phyloP scores from a whole-genome alignment of 1,284 basidiomycete genomes.

The Naganishia liquefaciens region DNA sequence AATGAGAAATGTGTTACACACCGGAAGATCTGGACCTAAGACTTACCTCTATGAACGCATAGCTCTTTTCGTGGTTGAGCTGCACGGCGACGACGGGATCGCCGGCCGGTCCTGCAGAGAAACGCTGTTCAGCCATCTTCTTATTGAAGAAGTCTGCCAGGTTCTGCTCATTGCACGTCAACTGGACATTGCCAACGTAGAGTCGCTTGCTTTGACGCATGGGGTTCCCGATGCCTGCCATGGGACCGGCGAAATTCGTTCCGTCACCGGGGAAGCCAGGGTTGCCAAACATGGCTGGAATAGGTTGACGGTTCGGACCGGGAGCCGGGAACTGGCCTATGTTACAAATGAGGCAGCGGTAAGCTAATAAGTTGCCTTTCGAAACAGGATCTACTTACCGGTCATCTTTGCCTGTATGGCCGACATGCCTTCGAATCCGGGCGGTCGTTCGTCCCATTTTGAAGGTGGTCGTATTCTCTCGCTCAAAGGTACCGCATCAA shows the following conservation, averaged over 20 bases:
- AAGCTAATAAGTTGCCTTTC: no score
- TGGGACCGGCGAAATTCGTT: constrained; percentile 24
- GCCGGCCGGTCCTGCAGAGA: constrained; percentile 76
- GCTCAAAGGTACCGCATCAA: constrained; percentile 75
- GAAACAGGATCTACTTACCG: constrained; percentile 58
- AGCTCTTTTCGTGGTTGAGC: constrained; percentile 96
- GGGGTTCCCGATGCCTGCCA: constrained; percentile 66
- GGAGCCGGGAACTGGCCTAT: constrained; percentile 35
- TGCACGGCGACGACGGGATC: constrained; percentile 90
- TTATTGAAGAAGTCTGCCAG: constrained; percentile 90
- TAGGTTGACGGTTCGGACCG: constrained; percentile 40
- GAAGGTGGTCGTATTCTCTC: constrained; percentile 83
- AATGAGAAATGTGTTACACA: background rate
- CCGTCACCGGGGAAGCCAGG: constrained; percentile 61
- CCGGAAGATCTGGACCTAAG: background rate
- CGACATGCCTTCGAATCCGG: constrained; percentile 90
- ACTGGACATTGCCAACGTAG: constrained; percentile 93
- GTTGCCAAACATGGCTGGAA: constrained; percentile 59
- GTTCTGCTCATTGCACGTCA: constrained; percentile 85
- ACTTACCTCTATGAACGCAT: constrained; percentile 89
- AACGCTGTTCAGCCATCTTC: constrained; percentile 89
- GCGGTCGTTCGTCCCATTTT: constrained; percentile 88
- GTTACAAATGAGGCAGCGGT: background rate
- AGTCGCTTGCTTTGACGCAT: constrained; percentile 90
- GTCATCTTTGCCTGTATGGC: constrained; percentile 97